phyloP scores from a whole-genome alignment of 2,329 filamentous ascomycete genomes.

The Fusarium penzigii region DNA sequence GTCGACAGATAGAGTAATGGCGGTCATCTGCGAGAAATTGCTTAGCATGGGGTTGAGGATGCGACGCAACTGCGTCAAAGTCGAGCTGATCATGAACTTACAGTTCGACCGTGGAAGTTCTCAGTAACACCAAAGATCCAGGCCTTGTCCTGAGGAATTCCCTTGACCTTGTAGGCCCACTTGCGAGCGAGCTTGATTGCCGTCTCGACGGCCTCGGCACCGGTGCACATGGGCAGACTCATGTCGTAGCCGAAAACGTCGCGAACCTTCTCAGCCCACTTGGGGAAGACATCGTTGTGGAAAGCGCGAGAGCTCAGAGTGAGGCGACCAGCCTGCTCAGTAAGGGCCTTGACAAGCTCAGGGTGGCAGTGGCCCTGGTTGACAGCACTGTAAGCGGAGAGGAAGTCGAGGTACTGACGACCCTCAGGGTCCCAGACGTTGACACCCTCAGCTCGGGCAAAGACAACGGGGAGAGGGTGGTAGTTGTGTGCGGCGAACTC shows the following conservation, averaged over 20 bases:
- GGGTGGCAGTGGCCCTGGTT: conserved; percentile 57
- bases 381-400: conserved; percentile 73
- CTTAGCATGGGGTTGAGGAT: background rate
- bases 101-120: conserved; percentile 53
- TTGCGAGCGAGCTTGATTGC: conserved; percentile 24
- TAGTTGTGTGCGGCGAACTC: conserved; percentile 97
- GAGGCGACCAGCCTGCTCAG: conserved; percentile 83
- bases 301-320: conserved; percentile 23
- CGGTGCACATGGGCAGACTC: conserved; percentile 22
- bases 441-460: conserved; percentile 79
- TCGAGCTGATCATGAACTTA: conserved; percentile 46
- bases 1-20: conserved; percentile 93
- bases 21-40: conserved; percentile 70
- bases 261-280: conserved; percentile 25
- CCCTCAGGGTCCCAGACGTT: conserved; percentile 97
- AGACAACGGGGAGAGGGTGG: conserved; percentile 93
- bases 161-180: conserved; percentile 24
- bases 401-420: conserved; percentile 93
- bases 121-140: conserved; percentile 24
- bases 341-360: conserved; percentile 86
- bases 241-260: conserved; percentile 23
- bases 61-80: background rate
- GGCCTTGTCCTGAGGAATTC: conserved; percentile 21
- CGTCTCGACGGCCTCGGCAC: conserved; percentile 22
- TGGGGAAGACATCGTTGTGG: conserved; percentile 24